Evolutionary conservation across 306 rosid species (phyloP).

Genomic region (Crotalaria pallida): DNA sequence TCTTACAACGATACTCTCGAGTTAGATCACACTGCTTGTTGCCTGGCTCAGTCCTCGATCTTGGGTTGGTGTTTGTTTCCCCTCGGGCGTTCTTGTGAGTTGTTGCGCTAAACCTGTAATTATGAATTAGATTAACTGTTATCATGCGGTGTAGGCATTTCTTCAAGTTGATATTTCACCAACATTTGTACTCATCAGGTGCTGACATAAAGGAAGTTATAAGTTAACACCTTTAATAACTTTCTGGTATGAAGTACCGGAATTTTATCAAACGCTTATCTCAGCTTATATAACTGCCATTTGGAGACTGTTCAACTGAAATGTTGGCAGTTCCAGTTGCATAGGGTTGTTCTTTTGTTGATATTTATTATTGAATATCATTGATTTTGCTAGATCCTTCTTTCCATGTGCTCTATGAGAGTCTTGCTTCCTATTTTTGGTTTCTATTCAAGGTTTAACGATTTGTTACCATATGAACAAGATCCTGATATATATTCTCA

Average conservation of each 20-base stretch:
- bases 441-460: slow-evolving; percentile 24
- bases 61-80: too few relatives aligned
- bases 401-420: not conserved
- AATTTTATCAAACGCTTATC: slow-evolving; percentile 9
- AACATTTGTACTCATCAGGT: not conserved
- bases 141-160: too few relatives aligned
- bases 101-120: too few relatives aligned
- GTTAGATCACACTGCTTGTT: too few relatives aligned
- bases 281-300: not conserved
- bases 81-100: too few relatives aligned
- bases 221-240: not conserved
- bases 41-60: too few relatives aligned
- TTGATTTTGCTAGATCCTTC: slow-evolving; percentile 5
- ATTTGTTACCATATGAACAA: slow-evolving; percentile 20
- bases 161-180: not conserved
- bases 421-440: not conserved
- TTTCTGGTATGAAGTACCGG: not conserved
- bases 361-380: not conserved
- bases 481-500: not conserved
- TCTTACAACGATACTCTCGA: too few relatives aligned
- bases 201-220: not conserved
- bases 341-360: not conserved
- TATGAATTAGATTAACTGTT: too few relatives aligned
- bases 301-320: not conserved
- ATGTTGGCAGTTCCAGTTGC: not conserved